phyloP scores from a whole-genome alignment of 83 land plant genomes.

The Diphasiastrum complanatum region DNA sequence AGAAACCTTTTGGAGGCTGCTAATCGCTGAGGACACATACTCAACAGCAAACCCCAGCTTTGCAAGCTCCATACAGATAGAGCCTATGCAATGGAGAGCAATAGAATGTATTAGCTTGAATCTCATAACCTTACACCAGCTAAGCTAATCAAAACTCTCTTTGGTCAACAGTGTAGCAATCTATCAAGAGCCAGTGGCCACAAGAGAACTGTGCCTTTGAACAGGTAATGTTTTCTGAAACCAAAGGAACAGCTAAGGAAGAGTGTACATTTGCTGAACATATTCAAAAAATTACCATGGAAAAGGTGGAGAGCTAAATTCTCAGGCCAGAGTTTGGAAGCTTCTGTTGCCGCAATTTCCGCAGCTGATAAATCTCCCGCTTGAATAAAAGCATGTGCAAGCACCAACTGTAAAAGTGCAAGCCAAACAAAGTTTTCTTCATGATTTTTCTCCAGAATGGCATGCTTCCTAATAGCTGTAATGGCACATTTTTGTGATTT shows the following conservation, averaged over 20 bases:
- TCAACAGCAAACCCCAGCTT: constrained; percentile 31
- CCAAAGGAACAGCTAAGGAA: not conserved
- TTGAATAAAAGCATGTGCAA: constrained; percentile 37
- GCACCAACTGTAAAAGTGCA: constrained; percentile 41
- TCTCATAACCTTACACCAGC: not conserved
- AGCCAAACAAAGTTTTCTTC: constrained; percentile 40
- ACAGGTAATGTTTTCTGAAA: not conserved
- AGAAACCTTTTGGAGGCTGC: constrained; percentile 48
- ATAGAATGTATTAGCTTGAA: not conserved
- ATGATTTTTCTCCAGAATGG: constrained; percentile 15
- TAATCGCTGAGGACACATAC: constrained; percentile 35
- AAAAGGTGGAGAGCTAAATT: constrained; percentile 49
- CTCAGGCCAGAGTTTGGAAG: constrained; percentile 35
- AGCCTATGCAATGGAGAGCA: constrained; percentile 38
- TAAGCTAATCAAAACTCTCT: not conserved
- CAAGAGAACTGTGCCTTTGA: not conserved
- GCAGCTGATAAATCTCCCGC: constrained; percentile 41
- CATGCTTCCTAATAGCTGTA: constrained; percentile 13
- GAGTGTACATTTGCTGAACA: not conserved
- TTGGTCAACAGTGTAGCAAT: not conserved
- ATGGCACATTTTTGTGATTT: constrained; percentile 6
- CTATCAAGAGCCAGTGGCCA: not conserved
- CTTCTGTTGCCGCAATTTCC: constrained; percentile 41
- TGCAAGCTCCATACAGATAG: constrained; percentile 61
- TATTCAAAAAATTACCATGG: constrained; percentile 51